Percentiles rank a stretch among this genome's conserved stretches.
Evolutionary conservation across 495 filamentous ascomycete genomes (phyloP).

Genomic region (Penicillium cosmopolitanum): DNA sequence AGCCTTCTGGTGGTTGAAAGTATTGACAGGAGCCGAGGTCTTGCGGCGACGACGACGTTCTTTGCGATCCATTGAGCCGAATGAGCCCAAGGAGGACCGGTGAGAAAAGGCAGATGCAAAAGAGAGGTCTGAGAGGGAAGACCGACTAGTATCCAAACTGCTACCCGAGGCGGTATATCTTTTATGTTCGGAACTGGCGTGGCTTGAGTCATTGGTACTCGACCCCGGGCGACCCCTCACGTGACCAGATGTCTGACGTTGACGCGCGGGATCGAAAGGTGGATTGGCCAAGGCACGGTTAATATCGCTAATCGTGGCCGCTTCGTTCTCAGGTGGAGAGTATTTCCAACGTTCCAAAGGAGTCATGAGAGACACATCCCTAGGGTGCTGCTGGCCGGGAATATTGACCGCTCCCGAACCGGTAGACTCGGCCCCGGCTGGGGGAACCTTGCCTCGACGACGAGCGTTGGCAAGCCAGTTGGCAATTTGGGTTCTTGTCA

Average conservation of each 20-base stretch:
- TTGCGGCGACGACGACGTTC: constrained; percentile 73
- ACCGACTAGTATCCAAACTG: constrained; percentile 71
- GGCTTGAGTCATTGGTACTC: constrained; percentile 65
- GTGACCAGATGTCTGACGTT: constrained; percentile 42
- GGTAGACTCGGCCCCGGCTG: constrained; percentile 61
- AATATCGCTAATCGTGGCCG: constrained; percentile 79
- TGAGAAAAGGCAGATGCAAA: constrained; percentile 74
- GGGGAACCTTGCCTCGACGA: constrained; percentile 71
- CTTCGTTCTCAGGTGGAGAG: constrained; percentile 86
- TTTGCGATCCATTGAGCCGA: constrained; percentile 69
- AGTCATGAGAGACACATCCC: constrained; percentile 66
- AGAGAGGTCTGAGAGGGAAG: constrained; percentile 63
- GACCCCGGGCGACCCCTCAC: constrained; percentile 54
- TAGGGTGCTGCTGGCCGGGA: constrained; percentile 45
- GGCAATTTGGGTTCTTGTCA: constrained; percentile 75
- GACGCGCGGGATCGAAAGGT: constrained; percentile 57
- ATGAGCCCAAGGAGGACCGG: constrained; percentile 64
- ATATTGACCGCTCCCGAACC: constrained; percentile 70
- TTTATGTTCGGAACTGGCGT: constrained; percentile 59
- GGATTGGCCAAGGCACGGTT: constrained; percentile 70
- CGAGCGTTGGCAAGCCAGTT: constrained; percentile 90
- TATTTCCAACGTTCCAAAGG: constrained; percentile 85
- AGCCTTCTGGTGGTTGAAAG: constrained; percentile 45
- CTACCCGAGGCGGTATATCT: constrained; percentile 70
- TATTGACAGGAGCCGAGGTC: constrained; percentile 48